phyloP scores from a whole-genome alignment of 306 rosid genomes.

The Arachis stenosperma region DNA sequence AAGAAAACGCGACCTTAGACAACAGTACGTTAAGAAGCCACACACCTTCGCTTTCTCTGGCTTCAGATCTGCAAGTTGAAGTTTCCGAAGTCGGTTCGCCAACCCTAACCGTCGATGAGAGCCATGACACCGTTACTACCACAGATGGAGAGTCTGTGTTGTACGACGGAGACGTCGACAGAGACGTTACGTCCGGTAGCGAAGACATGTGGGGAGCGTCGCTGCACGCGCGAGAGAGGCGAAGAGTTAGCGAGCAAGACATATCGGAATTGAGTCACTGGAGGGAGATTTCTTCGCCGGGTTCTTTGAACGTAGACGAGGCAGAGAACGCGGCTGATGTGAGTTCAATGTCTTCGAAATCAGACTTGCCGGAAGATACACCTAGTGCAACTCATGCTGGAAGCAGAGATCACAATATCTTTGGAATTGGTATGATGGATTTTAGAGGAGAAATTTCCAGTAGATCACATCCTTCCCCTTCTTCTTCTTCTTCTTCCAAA shows the following conservation, averaged over 20 bases:
- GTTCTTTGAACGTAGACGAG: slow-evolving; percentile 40
- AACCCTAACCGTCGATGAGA: slow-evolving; percentile 54
- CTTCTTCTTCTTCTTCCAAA: slow-evolving; percentile 35
- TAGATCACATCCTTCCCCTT: slow-evolving; percentile 29
- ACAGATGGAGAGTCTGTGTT: slow-evolving; percentile 60
- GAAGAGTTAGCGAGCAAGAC: slow-evolving; percentile 42
- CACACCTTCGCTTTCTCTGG: slow-evolving; percentile 64
- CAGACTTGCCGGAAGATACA: slow-evolving; percentile 41
- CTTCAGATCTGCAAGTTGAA: slow-evolving; percentile 94
- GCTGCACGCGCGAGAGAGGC: slow-evolving; percentile 38
- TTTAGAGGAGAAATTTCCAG: slow-evolving; percentile 29
- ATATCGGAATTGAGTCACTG: slow-evolving; percentile 33
- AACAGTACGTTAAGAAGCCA: slow-evolving; percentile 39
- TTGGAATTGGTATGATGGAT: slow-evolving; percentile 32
- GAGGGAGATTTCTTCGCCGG: slow-evolving; percentile 39
- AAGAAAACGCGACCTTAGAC: slow-evolving; percentile 30
- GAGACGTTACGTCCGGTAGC: slow-evolving; percentile 46
- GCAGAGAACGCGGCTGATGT: slow-evolving; percentile 48
- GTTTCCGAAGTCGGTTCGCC: slow-evolving; percentile 86
- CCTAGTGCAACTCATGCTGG: slow-evolving; percentile 19
- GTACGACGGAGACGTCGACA: slow-evolving; percentile 65
- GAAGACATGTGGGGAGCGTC: slow-evolving; percentile 61
- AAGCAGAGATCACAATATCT: slow-evolving; percentile 27
- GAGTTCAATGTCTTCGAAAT: slow-evolving; percentile 44
- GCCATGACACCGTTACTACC: slow-evolving; percentile 49